These are phyloP conservation scores for Chaetomium sp. DNA, from an alignment of 2,329 filamentous ascomycete species.

Conservation along the genomic window DNA sequence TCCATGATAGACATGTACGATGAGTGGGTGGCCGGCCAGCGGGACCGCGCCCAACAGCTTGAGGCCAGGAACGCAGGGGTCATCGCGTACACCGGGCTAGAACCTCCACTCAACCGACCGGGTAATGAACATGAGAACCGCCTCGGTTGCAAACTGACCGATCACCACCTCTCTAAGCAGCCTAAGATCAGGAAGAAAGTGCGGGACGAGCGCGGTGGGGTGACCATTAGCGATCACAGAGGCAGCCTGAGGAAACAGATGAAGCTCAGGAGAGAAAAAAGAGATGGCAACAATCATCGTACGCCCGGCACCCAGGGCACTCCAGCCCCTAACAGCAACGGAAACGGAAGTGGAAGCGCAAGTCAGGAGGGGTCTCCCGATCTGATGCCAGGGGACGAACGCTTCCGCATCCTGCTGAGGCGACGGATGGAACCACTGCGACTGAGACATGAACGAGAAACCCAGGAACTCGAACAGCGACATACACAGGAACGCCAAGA, in stretches of 20 bases:
- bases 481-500: no score
- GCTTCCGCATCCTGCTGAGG: no score
- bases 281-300: no score
- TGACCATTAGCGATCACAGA: slow-evolving; percentile 25
- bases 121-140: slow-evolving; percentile 8
- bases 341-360: no score
- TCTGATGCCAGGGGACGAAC: no score
- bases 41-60: slow-evolving; percentile 5
- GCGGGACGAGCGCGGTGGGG: slow-evolving; percentile 15
- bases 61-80: neutral
- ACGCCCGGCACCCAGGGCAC: neutral
- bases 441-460: no score
- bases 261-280: slow-evolving; percentile 8
- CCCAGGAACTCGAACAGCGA: no score
- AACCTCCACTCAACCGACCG: neutral
- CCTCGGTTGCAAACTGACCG: slow-evolving; percentile 23
- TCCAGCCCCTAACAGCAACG: no score
- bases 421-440: no score
- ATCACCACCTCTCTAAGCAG: slow-evolving; percentile 18
- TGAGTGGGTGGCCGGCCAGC: slow-evolving; percentile 29
- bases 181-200: slow-evolving; percentile 8
- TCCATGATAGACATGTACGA: slow-evolving; percentile 28
- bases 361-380: no score
- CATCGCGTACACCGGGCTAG: slow-evolving; percentile 7
- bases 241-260: slow-evolving; percentile 25